Evolutionary conservation across 495 filamentous ascomycete species (phyloP), one percentile per base, ranked within the genome.

Genomic region (Daldinia loculata): DNA sequence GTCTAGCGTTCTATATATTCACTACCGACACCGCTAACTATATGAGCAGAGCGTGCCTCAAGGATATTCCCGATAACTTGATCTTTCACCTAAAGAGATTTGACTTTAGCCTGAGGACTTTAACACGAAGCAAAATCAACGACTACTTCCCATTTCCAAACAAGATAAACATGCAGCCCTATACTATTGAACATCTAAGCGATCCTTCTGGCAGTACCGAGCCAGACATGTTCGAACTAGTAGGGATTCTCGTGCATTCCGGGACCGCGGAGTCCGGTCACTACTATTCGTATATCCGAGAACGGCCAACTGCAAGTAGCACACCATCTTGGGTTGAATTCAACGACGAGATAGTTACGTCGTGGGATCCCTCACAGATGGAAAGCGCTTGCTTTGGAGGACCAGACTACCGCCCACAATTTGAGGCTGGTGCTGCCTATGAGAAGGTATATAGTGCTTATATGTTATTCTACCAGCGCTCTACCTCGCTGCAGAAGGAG

Each of bases 31-130:
- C 55, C 53, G 45, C 67, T 72, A 73, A 81, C 38, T 65, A 61
- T 36, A 12, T 17, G 38, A 50, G 39, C 63, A 89, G 92, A 71
- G 91, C 94, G 11, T 98, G 94, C 72, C 80, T 99, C 62, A 97
- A 97, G 74, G 92, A 98, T 67, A 89, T 98, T 4, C 95, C 95
- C 0, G 89, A 99, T 75, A 94, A 96, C 75, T 83, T 99, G 22
- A 98, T 98, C 45, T 97, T 98, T 79, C 94, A 95, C 75, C 82
- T 99, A 52, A 99, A 99, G 78, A 87, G 95, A 22, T 99, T 99
- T 76, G 94, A 98, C 65, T 98, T 95, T 77, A 96, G 98, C 74
- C 83, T 98, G 73, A 87, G 92, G 52, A 91, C 89, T 2, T 88
- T 95, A 79, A 84, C 90, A 75, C 86, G 95, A 61, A 93, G 87